Percentiles rank a stretch among this genome's conserved stretches.
These are phyloP conservation scores for Psidium guajava DNA, from an alignment of 345 rosid genomes.

Conservation along the genomic window DNA sequence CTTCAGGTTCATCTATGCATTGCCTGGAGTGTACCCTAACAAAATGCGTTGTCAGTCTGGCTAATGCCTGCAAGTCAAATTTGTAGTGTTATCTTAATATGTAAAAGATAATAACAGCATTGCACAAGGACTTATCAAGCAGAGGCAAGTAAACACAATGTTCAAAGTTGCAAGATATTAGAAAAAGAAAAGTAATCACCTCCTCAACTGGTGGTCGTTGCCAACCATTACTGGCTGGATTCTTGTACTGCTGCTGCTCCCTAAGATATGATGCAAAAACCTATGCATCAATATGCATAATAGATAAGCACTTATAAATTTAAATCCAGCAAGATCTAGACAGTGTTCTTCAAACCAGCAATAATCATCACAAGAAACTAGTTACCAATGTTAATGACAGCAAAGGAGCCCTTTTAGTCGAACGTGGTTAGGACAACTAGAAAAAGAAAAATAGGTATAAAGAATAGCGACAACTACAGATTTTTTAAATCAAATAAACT, in stretches of 20 bases:
- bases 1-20: conserved; percentile 86
- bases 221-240: conserved; percentile 43
- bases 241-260: conserved; percentile 78
- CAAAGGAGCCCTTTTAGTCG: neutral
- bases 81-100: neutral
- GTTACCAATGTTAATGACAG: neutral
- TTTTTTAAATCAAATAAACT: neutral
- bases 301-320: neutral
- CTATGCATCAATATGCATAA: neutral
- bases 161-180: neutral
- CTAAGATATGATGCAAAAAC: conserved; percentile 15
- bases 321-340: neutral
- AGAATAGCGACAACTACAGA: neutral
- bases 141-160: neutral
- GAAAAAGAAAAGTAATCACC: conserved; percentile 18
- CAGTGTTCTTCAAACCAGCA: neutral
- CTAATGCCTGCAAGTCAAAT: conserved; percentile 39
- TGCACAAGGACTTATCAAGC: neutral
- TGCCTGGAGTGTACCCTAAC: conserved; percentile 68
- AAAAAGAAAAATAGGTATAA: neutral
- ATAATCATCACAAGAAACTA: neutral
- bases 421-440: neutral
- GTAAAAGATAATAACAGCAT: neutral
- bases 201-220: conserved; percentile 78
- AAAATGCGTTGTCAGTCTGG: conserved; percentile 65